Base-by-base conservation (phyloP, 2,329 filamentous ascomycete genomes). In the Zymoseptoria passerinii region DNA sequence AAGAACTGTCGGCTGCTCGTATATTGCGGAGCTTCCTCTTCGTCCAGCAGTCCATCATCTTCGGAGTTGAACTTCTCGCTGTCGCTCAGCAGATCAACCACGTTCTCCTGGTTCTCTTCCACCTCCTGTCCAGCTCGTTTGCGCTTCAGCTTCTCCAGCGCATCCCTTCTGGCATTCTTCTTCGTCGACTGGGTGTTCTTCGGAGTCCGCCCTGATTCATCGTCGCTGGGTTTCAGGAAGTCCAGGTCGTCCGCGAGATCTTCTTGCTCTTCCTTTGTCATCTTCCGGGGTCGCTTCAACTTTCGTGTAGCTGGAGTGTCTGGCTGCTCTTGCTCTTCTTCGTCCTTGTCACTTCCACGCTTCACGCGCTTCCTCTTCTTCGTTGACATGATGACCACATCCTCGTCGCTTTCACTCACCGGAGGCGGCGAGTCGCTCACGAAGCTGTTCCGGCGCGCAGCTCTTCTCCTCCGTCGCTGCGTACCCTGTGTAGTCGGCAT, bases 181-280 rank as follows among this genome's bases (percentile, higher is more conserved):
- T 70, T 63, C 28, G 63, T 63, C 7, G 59, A 66, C 61, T 69
- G 70, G 13, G 67, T 68, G 23, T 59, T 63, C 48, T 68, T 60
- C 10, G 66, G 63, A n/a, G 58, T 55, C 8, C 60, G 60, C 9
- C 63, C 54, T 8, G 63, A 55, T 18, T 68, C 67, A 52, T 69
- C 67, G 28, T 68, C 71, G 50, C 70, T 72, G 1, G 69, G 67
- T 9, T 65, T 66, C 0, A 80, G 64, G 55, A 77, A 77, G 4
- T 77, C 73, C 2, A 80, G 66, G 48, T 80, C 77, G 54, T 78
- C 75, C 44, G 74, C 70, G 9, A 80, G 64, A 52, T 79, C 76
- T 9, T 76, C 74, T 52, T 70, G 63, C 52, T 75, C 73, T 52
- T 71, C 68, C 50, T 69, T 63, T 0, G 66, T 67, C 51, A 65